Evolutionary conservation across 176 grass and related monocot species (phyloP), one percentile per base, ranked within the genome.

Genomic region (Musa acuminata): DNA sequence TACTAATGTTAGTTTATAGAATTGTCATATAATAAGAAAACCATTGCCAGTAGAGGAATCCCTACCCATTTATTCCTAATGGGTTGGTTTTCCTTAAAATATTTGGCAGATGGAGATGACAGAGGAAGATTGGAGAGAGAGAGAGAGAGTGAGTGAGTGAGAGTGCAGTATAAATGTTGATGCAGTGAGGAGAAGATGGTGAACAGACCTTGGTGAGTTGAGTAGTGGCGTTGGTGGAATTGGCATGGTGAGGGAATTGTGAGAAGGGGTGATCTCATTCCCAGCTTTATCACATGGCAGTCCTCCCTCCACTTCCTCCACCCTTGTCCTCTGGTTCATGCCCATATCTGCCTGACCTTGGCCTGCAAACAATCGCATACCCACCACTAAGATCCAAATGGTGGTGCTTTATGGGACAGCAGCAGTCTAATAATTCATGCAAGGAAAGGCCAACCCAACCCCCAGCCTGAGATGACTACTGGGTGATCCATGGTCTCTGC

Each of bases 201-300:
- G 26, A 13, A 81, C 70, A 87, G 26, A 87, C 85, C 80, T 80
- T 67, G 80, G 57, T 55, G 72, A 77, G 29, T 80, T 83, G 76
- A 63, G 24, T 6, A 78, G 72, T 79, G 62, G 53, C 66, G 76
- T 66, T 58, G 85, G 55, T 69, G 76, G 58, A 70, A 75, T 78
- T 62, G 80, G 76, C 50, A 74, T 57, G 53, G 22, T 69, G 75
- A 52, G 54, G 74, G 77, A 62, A 26, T 29, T 64, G 74, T 85
- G 62, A 64, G 49, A 77, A 81, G 79, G 16, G 52, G 16, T 52
- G 69, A 10, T 51, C 35, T 73, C 73, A 73, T 78, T 62, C 26
- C 64, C 76, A 72, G 73, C 76, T 76, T 71, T 73, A 67, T 79
- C 78, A 75, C 54, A 75, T 20, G 26, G 69, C 51, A 72, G 60